These are phyloP conservation scores for Plasmodium sp. DNA, from an alignment of 169 alveolate species.

Conservation along the genomic window DNA sequence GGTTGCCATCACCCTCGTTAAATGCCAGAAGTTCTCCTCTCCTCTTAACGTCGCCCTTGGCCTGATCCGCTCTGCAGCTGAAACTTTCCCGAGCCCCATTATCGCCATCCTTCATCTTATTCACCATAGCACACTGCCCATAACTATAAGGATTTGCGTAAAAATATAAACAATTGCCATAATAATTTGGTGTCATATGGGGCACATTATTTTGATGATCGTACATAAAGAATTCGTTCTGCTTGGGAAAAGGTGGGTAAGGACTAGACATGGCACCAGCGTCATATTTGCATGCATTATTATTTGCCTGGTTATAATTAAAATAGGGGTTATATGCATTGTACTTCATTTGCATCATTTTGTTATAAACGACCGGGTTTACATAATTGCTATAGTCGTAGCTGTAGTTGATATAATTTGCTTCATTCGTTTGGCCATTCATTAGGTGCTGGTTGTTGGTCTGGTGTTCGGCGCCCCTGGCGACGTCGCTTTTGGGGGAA, in stretches of 20 bases:
- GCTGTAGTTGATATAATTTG: constrained; percentile 16
- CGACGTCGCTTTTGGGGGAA: not conserved
- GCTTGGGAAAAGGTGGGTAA: constrained; percentile 22
- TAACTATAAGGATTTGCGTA: constrained; percentile 32
- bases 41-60: not conserved
- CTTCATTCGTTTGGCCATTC: constrained; percentile 6
- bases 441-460: not conserved
- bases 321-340: constrained; percentile 36
- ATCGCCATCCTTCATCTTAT: constrained; percentile 1
- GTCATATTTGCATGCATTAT: constrained; percentile 5
- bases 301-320: constrained; percentile 49
- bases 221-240: constrained; percentile 39
- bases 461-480: not conserved
- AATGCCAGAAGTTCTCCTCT: not conserved
- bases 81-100: not conserved
- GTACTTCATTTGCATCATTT: constrained; percentile 47
- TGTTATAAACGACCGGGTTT: constrained; percentile 11
- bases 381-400: constrained; percentile 10
- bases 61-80: not conserved
- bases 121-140: not conserved
- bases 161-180: constrained; percentile 43
- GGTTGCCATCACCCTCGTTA: not conserved
- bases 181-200: constrained; percentile 59
- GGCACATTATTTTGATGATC: constrained; percentile 56
- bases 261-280: constrained; percentile 2